Base-by-base conservation (phyloP, 177 flowering plant species). In the Tripterygium wilfordii region DNA sequence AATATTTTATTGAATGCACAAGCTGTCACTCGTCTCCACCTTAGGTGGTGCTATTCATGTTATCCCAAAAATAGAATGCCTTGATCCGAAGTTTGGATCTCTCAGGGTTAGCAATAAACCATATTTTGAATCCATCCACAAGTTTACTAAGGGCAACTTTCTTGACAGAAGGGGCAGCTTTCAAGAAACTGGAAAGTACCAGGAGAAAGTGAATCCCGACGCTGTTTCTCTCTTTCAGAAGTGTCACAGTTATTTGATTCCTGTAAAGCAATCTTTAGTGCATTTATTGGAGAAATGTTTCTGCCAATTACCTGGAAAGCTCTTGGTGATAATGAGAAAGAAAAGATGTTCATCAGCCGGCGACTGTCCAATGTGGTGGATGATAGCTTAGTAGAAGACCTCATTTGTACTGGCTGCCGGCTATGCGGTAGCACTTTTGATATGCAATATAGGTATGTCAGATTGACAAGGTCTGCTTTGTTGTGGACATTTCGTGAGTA, bases 371-470 rank as follows among this genome's bases (percentile, higher is more conserved):
- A 32, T 23, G 28, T 8, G 1, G 59, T 32, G 29, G 71, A 69
- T 35, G 23, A 48, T 35, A 32, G 49, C 38, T 36, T 83, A 56
- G 82, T 37, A 5, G 85, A 77, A 44, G 85, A 87, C 76, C 65
- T 87, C 53, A 76, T 81, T 37, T 76, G 85, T 36, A 72, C 60
- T 38, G 91, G 96, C 56, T 87, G 96, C 64, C 75, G 68, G 61
- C 45, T 62, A 21, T 87, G 96, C 55, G 84, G 86, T 27, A 60
- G 61, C 23, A 76, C 85, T 46, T 38, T 76, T 68, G 58, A 57
- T 62, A 49, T 32, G 17, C 72, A 62, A 43, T 32, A 36, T 29
- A 63, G 65, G 80, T 72, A 71, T 45, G 65, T 3, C 21, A 20
- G 21, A 49, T 28, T 17, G 15, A 22, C 36, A 5, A 12, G 24